Evolutionary conservation across 192 early-diverging fungal species (phyloP), one percentile per base, ranked within the genome.

Genomic region (Gorgonomyces haynaldii): DNA sequence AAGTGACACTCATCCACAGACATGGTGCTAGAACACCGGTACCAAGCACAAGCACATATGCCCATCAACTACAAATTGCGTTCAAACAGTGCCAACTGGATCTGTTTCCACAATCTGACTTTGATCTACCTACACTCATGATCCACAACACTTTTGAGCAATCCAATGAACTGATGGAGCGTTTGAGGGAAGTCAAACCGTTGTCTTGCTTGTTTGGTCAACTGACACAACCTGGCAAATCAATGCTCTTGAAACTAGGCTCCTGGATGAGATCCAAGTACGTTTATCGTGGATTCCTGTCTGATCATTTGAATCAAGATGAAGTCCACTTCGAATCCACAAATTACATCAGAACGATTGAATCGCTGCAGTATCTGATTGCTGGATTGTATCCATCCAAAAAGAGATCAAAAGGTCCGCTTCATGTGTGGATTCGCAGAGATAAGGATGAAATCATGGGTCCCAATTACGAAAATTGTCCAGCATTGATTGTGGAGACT

Each of bases 291-390:
- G 21, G 6, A 12, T 23, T 22, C 16, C 16, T 4, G 22, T 23
- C 7, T 42, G 40, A 20, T 28, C 30, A 6, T 34, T 61, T 0
- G 34, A 53, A 4, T 17, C 44, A 2, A 40, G 41, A 13, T 21
- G 58, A 60, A 22, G 41, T 82, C 22, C 76, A 75, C 42, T 61
- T 81, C 44, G 69, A 76, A 26, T 62, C 64, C 20, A 71, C 80
- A 13, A 69, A 65, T 28, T 82, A 72, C 54, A 55, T 72, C 1
- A 68, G 82, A 28, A 69, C 82, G 1, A 60, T 85, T 41, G 82
- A 82, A 55, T 76, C 69, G n/a, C 61, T 85, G 26, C 78, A 82
- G 49, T 74, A 74, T 46, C 49, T 74, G 3, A 39, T 85, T 23
- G 60, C 65, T 10, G 80, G 82, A 0, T 56, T 85, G 53, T 78